A percentile compares a stretch with the other conserved stretches of the same genome.
phyloP scores from a whole-genome alignment of 768 basidiomycete species.

The Termitomyces sp. region DNA sequence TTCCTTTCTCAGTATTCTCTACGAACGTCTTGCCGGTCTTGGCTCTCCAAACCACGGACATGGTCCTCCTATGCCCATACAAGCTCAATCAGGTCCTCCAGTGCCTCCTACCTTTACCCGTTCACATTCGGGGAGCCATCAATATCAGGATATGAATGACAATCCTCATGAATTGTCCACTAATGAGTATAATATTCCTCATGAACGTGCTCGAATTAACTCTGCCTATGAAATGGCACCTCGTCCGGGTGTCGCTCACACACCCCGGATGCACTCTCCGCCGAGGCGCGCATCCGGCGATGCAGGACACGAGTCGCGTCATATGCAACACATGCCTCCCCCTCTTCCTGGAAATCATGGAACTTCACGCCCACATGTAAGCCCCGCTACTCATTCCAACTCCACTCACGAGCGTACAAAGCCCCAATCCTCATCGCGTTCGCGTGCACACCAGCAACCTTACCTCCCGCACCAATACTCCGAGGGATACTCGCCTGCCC shows the following conservation, averaged over 20 bases:
- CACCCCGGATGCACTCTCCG: conserved; percentile 36
- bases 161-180: conserved; percentile 29
- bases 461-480: conserved; percentile 44
- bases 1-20: conserved; percentile 49
- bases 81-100: conserved; percentile 30
- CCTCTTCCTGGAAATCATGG: conserved; percentile 29
- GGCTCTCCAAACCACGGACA: conserved; percentile 52
- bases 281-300: conserved; percentile 34
- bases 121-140: conserved; percentile 29
- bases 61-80: conserved; percentile 26
- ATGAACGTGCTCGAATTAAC: conserved; percentile 43
- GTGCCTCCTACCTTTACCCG: conserved; percentile 32
- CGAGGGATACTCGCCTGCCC: conserved; percentile 41
- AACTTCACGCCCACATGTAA: conserved; percentile 33
- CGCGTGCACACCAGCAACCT: conserved; percentile 44
- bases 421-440: conserved; percentile 50
- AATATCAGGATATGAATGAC: conserved; percentile 35
- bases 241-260: background rate
- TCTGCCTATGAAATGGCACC: conserved; percentile 35
- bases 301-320: conserved; percentile 41
- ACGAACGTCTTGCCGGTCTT: conserved; percentile 67
- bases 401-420: conserved; percentile 43
- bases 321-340: conserved; percentile 47
- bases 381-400: conserved; percentile 38
- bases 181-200: conserved; percentile 46